Evolutionary conservation across 495 filamentous ascomycete genomes (phyloP), one percentile per base, ranked within the genome.

Genomic region (Cercophora sp.): DNA sequence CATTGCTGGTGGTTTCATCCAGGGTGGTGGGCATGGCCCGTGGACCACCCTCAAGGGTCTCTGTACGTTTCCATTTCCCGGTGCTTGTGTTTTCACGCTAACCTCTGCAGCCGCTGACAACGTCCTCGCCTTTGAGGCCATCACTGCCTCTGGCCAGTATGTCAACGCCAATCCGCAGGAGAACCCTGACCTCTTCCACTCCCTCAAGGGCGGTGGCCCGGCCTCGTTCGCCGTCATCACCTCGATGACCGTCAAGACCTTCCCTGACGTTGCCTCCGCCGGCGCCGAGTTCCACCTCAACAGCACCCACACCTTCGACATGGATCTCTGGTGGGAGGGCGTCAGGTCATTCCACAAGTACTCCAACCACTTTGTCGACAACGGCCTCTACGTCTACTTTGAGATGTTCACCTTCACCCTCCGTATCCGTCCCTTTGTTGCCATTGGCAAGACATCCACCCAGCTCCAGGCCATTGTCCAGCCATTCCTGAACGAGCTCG

Each of bases 21-120:
- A 81, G 60, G 84, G 82, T 4, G 84, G 83, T n/a, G 86, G 85
- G 3, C 82, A 86, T 57, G 75, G 72, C 5, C 66, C 79, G 0
- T 71, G 88, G 8, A 61, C 65, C 8, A 76, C 77, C 0, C 68
- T 70, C 2, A 81, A 80, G 52, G 86, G 85, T 0, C 61, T 88
- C 0, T 82, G 62, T 25, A 70, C 51, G 59, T 63, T 5, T 31
- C n/a, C n/a, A n/a, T n/a, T n/a, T n/a, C 10, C 15, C 8, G 1
- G 66, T 32, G 8, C 29, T 32, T 13, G 29, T 13, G 8, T 32
- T 13, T 6, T 32, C 59, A 4, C 80, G 73, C 40, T 55, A 19
- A 8, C 84, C 83, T 70, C 39, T 50, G 77, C 32, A 51, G 76
- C 69, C 1, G 79, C 79, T 13, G 77, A 80, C 51, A 77, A 80